Conservation (phyloP, 139 green algal species). For the Haematococcus lacustris region DNA sequence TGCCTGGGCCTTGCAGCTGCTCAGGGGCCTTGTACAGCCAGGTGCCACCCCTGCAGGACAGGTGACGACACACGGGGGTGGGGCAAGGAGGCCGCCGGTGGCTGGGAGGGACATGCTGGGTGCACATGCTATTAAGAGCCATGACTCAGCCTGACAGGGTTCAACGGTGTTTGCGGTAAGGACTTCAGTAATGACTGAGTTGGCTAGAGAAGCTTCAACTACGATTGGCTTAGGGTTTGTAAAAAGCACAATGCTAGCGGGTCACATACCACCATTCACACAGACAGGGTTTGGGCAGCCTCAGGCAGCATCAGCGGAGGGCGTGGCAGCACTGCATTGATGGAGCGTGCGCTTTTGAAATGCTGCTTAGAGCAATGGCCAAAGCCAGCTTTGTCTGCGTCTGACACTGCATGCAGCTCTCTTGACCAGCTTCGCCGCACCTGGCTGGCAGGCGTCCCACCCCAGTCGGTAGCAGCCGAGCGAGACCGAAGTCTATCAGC, state of each 20-base stretch:
- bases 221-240: neutral
- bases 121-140: neutral
- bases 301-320: neutral
- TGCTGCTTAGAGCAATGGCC: too few relatives aligned
- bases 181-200: neutral
- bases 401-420: neutral
- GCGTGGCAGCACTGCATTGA: too few relatives aligned
- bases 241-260: neutral
- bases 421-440: neutral
- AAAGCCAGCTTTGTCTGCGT: neutral
- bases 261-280: neutral
- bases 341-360: too few relatives aligned
- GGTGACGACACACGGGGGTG: neutral
- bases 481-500: constrained; percentile 12
- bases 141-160: neutral
- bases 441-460: neutral
- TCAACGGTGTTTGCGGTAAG: neutral
- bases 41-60: constrained; percentile 1
- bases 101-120: neutral
- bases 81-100: neutral
- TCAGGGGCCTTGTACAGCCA: constrained; percentile 15
- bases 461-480: neutral
- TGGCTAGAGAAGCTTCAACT: neutral
- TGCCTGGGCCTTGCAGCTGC: constrained; percentile 1
- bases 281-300: neutral